Conservation (phyloP, 2,329 filamentous ascomycete species). For the Chlorencoelia australis region DNA sequence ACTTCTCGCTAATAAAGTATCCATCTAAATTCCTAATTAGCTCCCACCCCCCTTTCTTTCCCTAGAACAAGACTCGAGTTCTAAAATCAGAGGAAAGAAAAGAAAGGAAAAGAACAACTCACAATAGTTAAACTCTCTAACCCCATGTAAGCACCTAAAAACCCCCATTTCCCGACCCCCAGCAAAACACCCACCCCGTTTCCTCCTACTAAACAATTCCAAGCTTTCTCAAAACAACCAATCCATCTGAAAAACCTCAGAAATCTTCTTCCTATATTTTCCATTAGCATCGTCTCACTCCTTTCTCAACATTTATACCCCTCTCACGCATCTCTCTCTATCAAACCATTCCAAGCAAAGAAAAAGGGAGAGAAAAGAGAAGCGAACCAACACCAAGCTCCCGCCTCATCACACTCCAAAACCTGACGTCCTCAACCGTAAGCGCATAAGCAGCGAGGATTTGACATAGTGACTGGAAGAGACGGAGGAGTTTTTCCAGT, state of each 20-base stretch:
- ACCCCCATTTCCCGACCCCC: slow-evolving; percentile 45
- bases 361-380: not conserved
- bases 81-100: too few relatives aligned
- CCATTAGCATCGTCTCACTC: not conserved
- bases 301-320: not conserved
- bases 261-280: slow-evolving; percentile 43
- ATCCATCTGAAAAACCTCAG: slow-evolving; percentile 62
- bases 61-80: too few relatives aligned
- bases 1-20: slow-evolving; percentile 41
- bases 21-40: slow-evolving; percentile 18
- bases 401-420: slow-evolving; percentile 29
- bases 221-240: slow-evolving; percentile 45
- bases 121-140: slow-evolving; percentile 55
- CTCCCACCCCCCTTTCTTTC: not conserved
- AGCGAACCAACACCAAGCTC: slow-evolving; percentile 34
- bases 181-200: slow-evolving; percentile 35
- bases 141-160: slow-evolving; percentile 56
- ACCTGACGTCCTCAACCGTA: slow-evolving; percentile 28
- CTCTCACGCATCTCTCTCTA: not conserved
- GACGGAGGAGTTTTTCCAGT: slow-evolving; percentile 49
- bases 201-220: slow-evolving; percentile 29
- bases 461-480: slow-evolving; percentile 42
- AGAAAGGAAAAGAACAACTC: slow-evolving; percentile 29
- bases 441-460: slow-evolving; percentile 38
- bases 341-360: not conserved